Conservation (phyloP, 371 early-diverging fungal genomes). For the Mucor velutinosus region DNA sequence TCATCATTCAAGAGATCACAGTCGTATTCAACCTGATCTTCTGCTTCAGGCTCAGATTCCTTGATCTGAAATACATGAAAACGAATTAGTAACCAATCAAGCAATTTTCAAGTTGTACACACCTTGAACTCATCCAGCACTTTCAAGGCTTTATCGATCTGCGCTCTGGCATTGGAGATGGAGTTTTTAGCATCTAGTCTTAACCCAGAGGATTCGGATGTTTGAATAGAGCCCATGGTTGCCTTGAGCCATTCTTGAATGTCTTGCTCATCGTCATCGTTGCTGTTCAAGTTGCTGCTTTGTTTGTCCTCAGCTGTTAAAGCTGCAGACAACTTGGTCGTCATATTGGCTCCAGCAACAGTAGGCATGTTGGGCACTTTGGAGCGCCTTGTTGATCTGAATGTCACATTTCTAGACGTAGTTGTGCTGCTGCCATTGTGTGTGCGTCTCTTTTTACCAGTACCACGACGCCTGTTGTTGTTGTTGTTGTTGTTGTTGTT, state of each 20-base stretch:
- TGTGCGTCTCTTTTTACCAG: constrained; percentile 23
- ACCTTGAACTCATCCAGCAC: constrained; percentile 52
- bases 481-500: background rate
- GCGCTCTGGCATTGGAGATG: constrained; percentile 55
- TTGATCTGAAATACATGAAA: constrained; percentile 8
- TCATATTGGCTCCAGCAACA: background rate
- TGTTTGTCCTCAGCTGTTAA: background rate
- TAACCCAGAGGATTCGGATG: constrained; percentile 23
- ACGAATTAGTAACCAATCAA: background rate
- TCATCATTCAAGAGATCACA: constrained; percentile 29
- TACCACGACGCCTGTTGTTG: background rate
- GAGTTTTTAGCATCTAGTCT: constrained; percentile 44
- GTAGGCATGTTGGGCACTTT: constrained; percentile 14
- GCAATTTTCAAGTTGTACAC: background rate
- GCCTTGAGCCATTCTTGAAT: constrained; percentile 23
- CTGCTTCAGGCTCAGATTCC: constrained; percentile 3
- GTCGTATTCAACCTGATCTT: constrained; percentile 12
- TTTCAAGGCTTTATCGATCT: constrained; percentile 53
- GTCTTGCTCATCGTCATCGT: constrained; percentile 22
- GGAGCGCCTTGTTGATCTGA: constrained; percentile 24
- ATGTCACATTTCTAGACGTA: constrained; percentile 30
- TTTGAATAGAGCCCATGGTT: constrained; percentile 23
- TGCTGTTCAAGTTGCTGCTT: background rate
- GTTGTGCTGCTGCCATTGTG: constrained; percentile 23
- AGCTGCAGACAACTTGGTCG: background rate